These are phyloP conservation scores for Gossypium davidsonii DNA, from an alignment of 441 rosid species.

Conservation along the genomic window DNA sequence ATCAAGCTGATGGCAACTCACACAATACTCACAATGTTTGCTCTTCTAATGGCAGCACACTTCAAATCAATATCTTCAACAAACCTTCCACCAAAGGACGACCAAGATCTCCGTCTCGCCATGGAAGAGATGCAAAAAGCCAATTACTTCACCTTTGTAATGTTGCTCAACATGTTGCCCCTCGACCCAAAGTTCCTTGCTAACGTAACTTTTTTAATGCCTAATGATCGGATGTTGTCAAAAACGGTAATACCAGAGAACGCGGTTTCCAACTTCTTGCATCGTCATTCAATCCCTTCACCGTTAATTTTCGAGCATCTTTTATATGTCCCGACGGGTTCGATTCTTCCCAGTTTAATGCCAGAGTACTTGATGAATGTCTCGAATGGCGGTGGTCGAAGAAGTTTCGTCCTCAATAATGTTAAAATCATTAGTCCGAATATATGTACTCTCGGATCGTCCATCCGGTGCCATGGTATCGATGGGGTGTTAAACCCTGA, in stretches of 20 bases:
- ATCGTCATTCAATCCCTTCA: slow-evolving; percentile 69
- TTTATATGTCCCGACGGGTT: slow-evolving; percentile 45
- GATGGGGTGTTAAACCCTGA: slow-evolving; percentile 38
- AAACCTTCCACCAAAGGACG: slow-evolving; percentile 7
- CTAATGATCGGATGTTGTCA: slow-evolving; percentile 46
- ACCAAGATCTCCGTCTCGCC: slow-evolving; percentile 38
- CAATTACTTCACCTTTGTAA: slow-evolving; percentile 58
- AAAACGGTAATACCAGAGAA: slow-evolving; percentile 12
- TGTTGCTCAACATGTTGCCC: slow-evolving; percentile 62
- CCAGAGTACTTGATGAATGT: slow-evolving; percentile 40
- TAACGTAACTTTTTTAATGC: slow-evolving; percentile 70
- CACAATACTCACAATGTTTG: slow-evolving; percentile 8
- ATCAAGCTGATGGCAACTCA: background rate
- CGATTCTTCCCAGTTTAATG: slow-evolving; percentile 43
- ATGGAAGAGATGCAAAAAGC: slow-evolving; percentile 67
- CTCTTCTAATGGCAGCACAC: slow-evolving; percentile 15
- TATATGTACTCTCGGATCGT: slow-evolving; percentile 42
- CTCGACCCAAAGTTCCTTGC: slow-evolving; percentile 17
- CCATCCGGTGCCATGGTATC: slow-evolving; percentile 72
- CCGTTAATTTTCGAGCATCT: slow-evolving; percentile 60
- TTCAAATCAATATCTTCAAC: slow-evolving; percentile 19
- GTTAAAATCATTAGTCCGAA: slow-evolving; percentile 52
- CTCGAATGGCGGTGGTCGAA: slow-evolving; percentile 47
- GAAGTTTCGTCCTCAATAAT: slow-evolving; percentile 45
- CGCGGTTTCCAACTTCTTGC: slow-evolving; percentile 42